A percentile compares a stretch with the other conserved stretches of the same genome.
Conservation (phyloP, 2,329 filamentous ascomycete species). For the Trichoderma endophyticum region DNA sequence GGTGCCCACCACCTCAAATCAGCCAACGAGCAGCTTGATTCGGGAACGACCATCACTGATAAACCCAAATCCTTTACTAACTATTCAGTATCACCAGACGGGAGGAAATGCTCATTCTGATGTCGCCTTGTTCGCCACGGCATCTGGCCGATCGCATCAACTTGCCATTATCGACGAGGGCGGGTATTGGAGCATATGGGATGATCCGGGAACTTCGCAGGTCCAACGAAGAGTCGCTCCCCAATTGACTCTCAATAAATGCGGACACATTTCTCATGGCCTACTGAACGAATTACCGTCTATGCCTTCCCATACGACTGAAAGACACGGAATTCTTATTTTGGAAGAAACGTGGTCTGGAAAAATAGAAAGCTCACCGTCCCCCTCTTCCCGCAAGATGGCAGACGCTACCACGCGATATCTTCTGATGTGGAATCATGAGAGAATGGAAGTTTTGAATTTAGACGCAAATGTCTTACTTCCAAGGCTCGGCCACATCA, state of each 20-base stretch:
- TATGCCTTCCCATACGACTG: constrained; percentile 28
- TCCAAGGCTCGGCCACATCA: constrained; percentile 29
- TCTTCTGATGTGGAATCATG: constrained; percentile 38
- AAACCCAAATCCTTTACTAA: constrained; percentile 52
- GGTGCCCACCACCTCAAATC: background rate
- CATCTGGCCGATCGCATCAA: constrained; percentile 50
- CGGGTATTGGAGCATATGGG: constrained; percentile 68
- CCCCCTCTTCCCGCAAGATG: constrained; percentile 16
- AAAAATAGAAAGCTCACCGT: constrained; percentile 23
- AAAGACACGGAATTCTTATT: constrained; percentile 44
- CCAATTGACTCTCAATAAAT: constrained; percentile 33
- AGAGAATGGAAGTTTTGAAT: constrained; percentile 36
- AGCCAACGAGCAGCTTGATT: constrained; percentile 1
- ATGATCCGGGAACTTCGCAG: constrained; percentile 44
- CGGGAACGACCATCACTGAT: constrained; percentile 47
- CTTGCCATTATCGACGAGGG: constrained; percentile 63
- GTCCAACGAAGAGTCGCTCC: constrained; percentile 32
- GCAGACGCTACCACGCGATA: constrained; percentile 20
- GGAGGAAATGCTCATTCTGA: constrained; percentile 58
- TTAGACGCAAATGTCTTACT: constrained; percentile 33
- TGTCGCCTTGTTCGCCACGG: constrained; percentile 59
- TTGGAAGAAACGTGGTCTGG: constrained; percentile 33
- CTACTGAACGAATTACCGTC: constrained; percentile 34
- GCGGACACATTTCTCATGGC: constrained; percentile 45
- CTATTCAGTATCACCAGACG: constrained; percentile 50